Base-by-base conservation (phyloP, 2,329 filamentous ascomycete species). In the Falciphora oryzae region DNA sequence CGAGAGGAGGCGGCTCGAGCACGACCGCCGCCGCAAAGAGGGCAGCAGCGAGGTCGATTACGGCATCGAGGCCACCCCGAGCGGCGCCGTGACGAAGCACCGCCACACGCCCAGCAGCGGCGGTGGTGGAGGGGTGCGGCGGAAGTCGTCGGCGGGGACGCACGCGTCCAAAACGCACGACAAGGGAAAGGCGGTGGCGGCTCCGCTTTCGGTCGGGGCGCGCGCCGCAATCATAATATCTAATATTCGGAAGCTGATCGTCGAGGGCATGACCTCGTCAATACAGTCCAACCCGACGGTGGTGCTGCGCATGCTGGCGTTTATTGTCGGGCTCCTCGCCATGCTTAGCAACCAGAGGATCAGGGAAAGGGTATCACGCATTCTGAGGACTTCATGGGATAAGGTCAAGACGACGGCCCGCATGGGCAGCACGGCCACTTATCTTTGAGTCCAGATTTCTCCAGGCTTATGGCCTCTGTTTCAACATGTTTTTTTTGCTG, bases 371-470 rank as follows among this genome's bases (percentile, higher is more conserved):
- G 76, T 97, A 50, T 83, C 87, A 73, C 83, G 88, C 64, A 80
- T 93, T 53, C 73, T 96, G 58, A 85, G 84, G 56, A 80, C 83
- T 32, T 87, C 87, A 13, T 96, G 92, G 92, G 84, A 85, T 64
- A 97, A 96, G 78, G 79, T 97, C 57, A 87, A 85, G 74, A 84
- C 87, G 59, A 98, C 95, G 0, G 89, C 94, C 5, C 93, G 93
- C 1, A 98, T 98, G 94, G 95, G 94, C 2, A 91, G 96, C 68
- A 98, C 97, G 80, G 93, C 98, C 72, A 96, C 91, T 75, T 98
- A 98, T 78, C 96, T 99, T 66, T 98, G 77, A 81, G 38, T 22
- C 38, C 8, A 22, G 18, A 6, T 53, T 67, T 67, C 65, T 67
- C 22, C 18, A 53, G 22, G n/a, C 44, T 7, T 25, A n/a, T 22